These are phyloP conservation scores for Cynanchum wilfordii DNA, from an alignment of 257 asterid genomes.

Conservation along the genomic window DNA sequence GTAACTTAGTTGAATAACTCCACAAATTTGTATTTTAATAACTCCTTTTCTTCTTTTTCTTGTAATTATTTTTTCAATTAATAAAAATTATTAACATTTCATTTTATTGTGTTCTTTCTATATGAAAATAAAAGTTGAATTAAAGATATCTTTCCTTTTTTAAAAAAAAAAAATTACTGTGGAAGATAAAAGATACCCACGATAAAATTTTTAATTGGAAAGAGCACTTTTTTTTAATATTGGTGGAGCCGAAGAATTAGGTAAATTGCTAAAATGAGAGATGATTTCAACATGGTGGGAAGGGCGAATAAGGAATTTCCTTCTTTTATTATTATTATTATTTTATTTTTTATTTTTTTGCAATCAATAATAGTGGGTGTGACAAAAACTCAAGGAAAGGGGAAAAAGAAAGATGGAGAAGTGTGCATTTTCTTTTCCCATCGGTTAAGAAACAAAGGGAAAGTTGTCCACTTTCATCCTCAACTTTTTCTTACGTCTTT, in stretches of 20 bases:
- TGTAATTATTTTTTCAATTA: background rate
- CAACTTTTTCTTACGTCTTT: background rate
- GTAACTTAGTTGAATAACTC: constrained; percentile 19
- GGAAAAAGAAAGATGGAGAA: background rate
- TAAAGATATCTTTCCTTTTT: no score
- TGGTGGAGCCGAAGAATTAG: constrained; percentile 33
- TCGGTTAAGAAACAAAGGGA: background rate
- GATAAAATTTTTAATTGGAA: no score
- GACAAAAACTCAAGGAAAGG: background rate
- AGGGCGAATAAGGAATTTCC: constrained; percentile 7
- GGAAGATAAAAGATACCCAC: no score
- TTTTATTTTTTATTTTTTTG: background rate
- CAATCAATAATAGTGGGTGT: background rate
- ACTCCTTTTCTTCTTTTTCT: background rate
- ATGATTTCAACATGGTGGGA: background rate
- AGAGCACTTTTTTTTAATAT: background rate
- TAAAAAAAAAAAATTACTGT: no score
- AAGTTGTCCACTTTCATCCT: constrained; percentile 9
- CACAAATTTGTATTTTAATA: background rate
- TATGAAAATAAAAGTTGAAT: no score
- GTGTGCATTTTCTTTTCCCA: constrained; percentile 5
- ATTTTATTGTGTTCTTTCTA: no score
- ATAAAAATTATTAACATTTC: no score
- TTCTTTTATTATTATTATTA: no score
- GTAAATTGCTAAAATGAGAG: constrained; percentile 21